These are phyloP conservation scores for Talaromyces sp. DNA, from an alignment of 2,329 filamentous ascomycete genomes.

Conservation along the genomic window DNA sequence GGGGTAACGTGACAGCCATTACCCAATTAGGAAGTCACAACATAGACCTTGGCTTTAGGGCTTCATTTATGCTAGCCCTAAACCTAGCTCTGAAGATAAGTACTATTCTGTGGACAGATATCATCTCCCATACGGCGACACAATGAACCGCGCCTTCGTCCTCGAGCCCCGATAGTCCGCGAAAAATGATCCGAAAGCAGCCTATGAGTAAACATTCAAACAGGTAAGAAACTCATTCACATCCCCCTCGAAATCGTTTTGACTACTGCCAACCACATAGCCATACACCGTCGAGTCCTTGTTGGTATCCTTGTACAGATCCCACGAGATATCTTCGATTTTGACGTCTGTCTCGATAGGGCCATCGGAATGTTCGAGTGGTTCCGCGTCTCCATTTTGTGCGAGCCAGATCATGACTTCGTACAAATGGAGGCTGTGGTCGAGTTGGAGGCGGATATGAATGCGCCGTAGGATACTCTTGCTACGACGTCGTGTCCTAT, in stretches of 20 bases:
- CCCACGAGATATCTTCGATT: neutral
- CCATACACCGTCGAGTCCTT: neutral
- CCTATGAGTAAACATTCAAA: too few relatives aligned
- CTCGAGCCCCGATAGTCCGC: too few relatives aligned
- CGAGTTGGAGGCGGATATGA: neutral
- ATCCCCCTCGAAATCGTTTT: too few relatives aligned
- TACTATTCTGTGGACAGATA: neutral
- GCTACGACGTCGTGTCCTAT: too few relatives aligned
- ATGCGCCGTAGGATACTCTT: too few relatives aligned
- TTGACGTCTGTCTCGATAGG: neutral
- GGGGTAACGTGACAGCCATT: conserved; percentile 3
- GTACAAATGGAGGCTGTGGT: neutral
- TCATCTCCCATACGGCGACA: neutral
- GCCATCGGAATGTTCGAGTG: neutral
- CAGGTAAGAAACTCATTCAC: too few relatives aligned
- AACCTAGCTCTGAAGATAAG: too few relatives aligned
- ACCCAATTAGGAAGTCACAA: neutral
- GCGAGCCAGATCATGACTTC: neutral
- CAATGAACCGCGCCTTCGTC: too few relatives aligned
- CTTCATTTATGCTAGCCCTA: neutral
- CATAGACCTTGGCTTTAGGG: neutral
- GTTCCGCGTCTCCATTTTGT: neutral
- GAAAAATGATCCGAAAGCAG: too few relatives aligned
- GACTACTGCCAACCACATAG: too few relatives aligned
- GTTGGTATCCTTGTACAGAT: neutral